Base-by-base conservation (phyloP, 495 filamentous ascomycete species). In the Aspergillus cristatus region DNA sequence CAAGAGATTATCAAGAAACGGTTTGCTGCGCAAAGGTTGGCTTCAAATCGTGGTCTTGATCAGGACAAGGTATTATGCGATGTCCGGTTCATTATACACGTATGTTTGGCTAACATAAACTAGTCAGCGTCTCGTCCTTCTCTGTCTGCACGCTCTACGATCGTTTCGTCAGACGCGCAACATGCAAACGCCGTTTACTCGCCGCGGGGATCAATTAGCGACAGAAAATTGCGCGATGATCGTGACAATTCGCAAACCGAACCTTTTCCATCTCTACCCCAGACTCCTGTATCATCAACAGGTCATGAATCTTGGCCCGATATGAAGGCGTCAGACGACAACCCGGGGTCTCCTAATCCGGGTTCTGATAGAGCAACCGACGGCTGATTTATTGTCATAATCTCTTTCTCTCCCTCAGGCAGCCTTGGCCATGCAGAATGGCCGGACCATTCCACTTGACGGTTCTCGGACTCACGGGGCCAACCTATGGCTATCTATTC, bases 11-110 rank as follows among this genome's bases (percentile, higher is more conserved):
- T 80, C 53, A 70, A 71, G 37, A 84, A 78, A 54, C 71, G 89
- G 32, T 57, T 75, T 38, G 84, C 80, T 18, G 90, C 90, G 1
- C 73, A 74, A 15, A 71, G 75, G 40, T 47, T 95, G 38, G 90
- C 91, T 11, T 46, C 75, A 14, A 71, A 77, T 41, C 74, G 79
- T 22, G 88, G 90, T 2, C 58, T 94, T 31, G 46, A 54, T 22
- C 33, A 32, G 15, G 38, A 47, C 31, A 40, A 42, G 54, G 57
- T 58, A 49, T n/a, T n/a, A n/a, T n/a, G n/a, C n/a, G n/a, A n/a
- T n/a, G n/a, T n/a, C n/a, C n/a, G n/a, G n/a, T n/a, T n/a, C n/a
- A n/a, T n/a, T n/a, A n/a, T n/a, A n/a, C n/a, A n/a, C n/a, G n/a
- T n/a, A n/a, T n/a, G n/a, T n/a, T n/a, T n/a, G 8, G 13, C 43